Evolutionary conservation across 1,139 yeast genomes (phyloP), one percentile per base, ranked within the genome.

Genomic region (Hanseniaspora gamundiae): DNA sequence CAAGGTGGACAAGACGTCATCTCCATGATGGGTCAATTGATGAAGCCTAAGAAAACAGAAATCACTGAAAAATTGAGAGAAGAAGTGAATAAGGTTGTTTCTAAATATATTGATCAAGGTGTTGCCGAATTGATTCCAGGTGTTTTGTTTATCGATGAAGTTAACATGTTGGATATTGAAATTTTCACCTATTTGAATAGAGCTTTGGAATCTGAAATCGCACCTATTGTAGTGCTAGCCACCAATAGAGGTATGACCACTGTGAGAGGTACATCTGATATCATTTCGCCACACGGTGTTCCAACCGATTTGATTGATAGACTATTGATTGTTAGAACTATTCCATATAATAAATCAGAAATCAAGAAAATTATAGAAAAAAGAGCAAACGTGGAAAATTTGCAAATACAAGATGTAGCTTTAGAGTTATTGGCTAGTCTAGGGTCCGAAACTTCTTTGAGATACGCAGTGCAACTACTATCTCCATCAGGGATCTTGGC

Each of bases 1-100:
- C 97, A 91, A 66, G 98, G 98, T 52, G 98, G 98, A 28, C 98
- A 93, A 66, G 98, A 91, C 60, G 94, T 93, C 42, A 74, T 91
- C 60, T 86, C 96, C 8, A 86, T 93, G 95, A 91, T 91, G 98
- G 97, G 97, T 39, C 98, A 91, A 67, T 70, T 91, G 51, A 73
- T 91, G 70, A 91, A 88, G 67, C 97, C 97, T 46, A 81, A 84
- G 56, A 91, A 91, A 68, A 91, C 99, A n/a, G 99, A 91, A 66
- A 91, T 91, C 58, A 93, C 98, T 39, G 98, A 91, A 58, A 91
- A 93, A 64, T 74, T 91, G 60, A 78, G 99, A 62, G 69, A 73
- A 38, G 98, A 91, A 66, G 95, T 91, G 52, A 88, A 91, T 68
- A 87, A 85, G 66, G 95, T 91, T 47, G 99, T 91, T 38, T 85